A percentile compares a stretch with the other conserved stretches of the same genome.
Conservation (phyloP, 257 asterid genomes). For the Ajuga chamaepitys region DNA sequence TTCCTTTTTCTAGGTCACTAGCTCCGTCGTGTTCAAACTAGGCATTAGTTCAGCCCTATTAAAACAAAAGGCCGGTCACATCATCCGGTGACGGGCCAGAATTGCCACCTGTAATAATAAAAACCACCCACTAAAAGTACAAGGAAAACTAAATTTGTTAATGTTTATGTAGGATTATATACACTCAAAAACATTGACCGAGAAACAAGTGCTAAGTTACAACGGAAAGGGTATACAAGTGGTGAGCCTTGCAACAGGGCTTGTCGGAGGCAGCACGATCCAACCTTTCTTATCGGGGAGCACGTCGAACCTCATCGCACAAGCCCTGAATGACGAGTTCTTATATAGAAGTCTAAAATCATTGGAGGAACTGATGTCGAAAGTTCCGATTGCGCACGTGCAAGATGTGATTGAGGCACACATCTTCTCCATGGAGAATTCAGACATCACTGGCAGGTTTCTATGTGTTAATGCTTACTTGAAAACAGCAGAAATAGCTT, state of each 20-base stretch:
- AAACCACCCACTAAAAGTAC: too few relatives aligned
- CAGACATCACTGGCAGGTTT: conserved; percentile 35
- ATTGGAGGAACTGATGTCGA: conserved; percentile 46
- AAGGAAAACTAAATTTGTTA: too few relatives aligned
- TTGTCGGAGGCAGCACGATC: conserved; percentile 55
- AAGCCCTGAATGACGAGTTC: conserved; percentile 3
- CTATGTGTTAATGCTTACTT: conserved; percentile 36
- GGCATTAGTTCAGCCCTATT: too few relatives aligned
- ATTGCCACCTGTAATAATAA: too few relatives aligned
- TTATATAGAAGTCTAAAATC: conserved; percentile 22
- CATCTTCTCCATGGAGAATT: conserved; percentile 32
- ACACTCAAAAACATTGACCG: conserved; percentile 46
- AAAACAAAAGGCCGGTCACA: too few relatives aligned
- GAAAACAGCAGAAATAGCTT: conserved; percentile 38
- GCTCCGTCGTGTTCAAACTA: too few relatives aligned
- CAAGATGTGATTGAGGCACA: conserved; percentile 50
- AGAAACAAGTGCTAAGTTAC: conserved; percentile 41
- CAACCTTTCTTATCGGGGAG: conserved; percentile 24
- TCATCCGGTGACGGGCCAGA: too few relatives aligned
- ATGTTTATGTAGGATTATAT: conserved; percentile 29
- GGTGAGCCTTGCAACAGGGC: conserved; percentile 46
- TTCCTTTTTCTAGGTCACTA: too few relatives aligned
- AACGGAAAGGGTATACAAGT: conserved; percentile 37
- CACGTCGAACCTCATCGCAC: conserved; percentile 19
- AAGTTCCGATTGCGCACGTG: conserved; percentile 47